Base-by-base conservation (phyloP, 352 stramenopile genomes). In the Phytophthora pseudosyringae region DNA sequence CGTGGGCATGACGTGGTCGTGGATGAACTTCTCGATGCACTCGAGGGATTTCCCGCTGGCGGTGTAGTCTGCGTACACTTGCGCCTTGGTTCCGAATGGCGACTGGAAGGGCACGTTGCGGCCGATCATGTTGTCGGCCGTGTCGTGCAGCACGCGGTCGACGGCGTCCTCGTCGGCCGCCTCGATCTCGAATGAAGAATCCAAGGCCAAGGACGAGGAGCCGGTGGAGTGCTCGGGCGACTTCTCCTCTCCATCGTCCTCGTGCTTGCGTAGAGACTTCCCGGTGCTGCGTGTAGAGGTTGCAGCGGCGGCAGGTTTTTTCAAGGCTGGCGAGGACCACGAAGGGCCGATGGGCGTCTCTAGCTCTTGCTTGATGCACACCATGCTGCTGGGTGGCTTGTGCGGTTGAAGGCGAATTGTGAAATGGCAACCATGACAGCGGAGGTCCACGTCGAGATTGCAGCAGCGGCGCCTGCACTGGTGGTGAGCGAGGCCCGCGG, bases 21-120 rank as follows among this genome's bases (percentile, higher is more conserved):
- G 55, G 9, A 99, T 80, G 61, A 97, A 98, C 11, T 78, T 56
- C 70, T 99, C 97, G 29, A 99, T 92, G 32, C 79, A 94, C 51
- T 68, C 65, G 6, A 98, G 59, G 2, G 91, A 84, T 64, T 94
- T 91, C 48, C 93, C 89, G 36, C 86, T 97, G 18, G 96, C 96
- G 1, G 95, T 98, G 59, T 96, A 98, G 76, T 99, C 97, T 16
- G 88, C 95, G 64, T 99, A 99, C 35, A 95, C 78, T 21, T 98
- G 70, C 3, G 87, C 90, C 28, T 80, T 81, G 26, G 59, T 50
- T 8, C 90, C 88, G 49, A 91, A 97, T 21, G 91, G 90, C 3
- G 80, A 72, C 5, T 78, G 62, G 40, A 91, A 86, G 5, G 75
- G 63, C 18, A 65, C 52, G 49, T 84, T 76, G 29, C 67, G 67